These are phyloP conservation scores for Pseudozyma sp. DNA, from an alignment of 1,284 basidiomycete species.

Conservation along the genomic window DNA sequence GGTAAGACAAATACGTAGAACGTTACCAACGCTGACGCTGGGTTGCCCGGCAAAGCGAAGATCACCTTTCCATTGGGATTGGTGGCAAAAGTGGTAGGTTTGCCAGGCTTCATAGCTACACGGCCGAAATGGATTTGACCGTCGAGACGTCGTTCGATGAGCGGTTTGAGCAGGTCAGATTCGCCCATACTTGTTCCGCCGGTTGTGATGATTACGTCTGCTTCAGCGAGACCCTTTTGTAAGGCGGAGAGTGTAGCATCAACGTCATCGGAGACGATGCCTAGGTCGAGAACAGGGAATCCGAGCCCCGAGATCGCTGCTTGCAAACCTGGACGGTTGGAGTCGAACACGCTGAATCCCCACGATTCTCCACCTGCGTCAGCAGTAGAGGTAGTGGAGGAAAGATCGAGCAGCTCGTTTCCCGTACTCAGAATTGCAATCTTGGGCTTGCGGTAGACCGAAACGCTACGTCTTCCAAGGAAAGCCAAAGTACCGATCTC, in stretches of 20 bases:
- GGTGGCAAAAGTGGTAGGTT: conserved; percentile 82
- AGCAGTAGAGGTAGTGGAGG: conserved; percentile 60
- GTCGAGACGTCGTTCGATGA: conserved; percentile 81
- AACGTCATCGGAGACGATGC: conserved; percentile 80
- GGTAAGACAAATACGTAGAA: conserved; percentile 88
- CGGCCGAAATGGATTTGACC: conserved; percentile 85
- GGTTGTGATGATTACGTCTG: conserved; percentile 83
- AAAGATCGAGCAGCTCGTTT: conserved; percentile 81
- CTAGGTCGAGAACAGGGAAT: conserved; percentile 82
- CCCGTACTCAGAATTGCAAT: conserved; percentile 86
- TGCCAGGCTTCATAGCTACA: conserved; percentile 72
- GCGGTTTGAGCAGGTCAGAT: conserved; percentile 84
- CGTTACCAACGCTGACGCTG: conserved; percentile 86
- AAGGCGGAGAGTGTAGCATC: conserved; percentile 76
- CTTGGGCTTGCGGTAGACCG: conserved; percentile 78
- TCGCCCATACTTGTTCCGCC: conserved; percentile 92
- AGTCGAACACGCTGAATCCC: conserved; percentile 72
- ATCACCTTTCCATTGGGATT: conserved; percentile 72
- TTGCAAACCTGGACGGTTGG: conserved; percentile 82
- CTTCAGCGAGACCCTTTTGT: conserved; percentile 73
- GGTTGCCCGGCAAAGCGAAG: conserved; percentile 89
- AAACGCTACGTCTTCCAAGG: conserved; percentile 77
- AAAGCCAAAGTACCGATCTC: conserved; percentile 87
- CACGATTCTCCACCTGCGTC: conserved; percentile 13
- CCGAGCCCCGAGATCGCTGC: conserved; percentile 79